Base-by-base conservation (phyloP, 768 basidiomycete genomes). In the Boletus sensibilis region DNA sequence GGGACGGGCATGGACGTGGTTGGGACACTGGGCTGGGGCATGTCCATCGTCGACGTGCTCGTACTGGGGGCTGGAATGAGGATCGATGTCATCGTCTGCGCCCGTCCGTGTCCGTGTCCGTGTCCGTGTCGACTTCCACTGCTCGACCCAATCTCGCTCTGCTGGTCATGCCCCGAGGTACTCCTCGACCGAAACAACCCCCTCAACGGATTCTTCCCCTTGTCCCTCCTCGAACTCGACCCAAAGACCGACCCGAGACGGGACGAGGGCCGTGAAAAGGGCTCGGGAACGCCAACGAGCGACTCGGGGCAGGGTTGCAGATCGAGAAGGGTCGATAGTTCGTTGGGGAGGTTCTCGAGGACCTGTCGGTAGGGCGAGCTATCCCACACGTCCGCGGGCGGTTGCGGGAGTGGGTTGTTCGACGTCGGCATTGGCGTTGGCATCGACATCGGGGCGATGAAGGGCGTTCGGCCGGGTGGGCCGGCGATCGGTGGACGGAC, bases 381-480 rank as follows among this genome's bases (percentile, higher is more conserved):
- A 13, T 80, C 76, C 68, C 85, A 87, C 9, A 90, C 52, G 64
- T 89, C 82, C 31, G 72, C 71, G 0, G 89, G 89, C 0, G 82
- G 87, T 3, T 66, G 56, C 0, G 89, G 89, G 10, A 90, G 81
- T 5, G 87, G 87, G 64, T 91, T 87, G 18, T 53, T 50, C 5
- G 52, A 40, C 39, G 23, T 27, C 11, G 50, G 50, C 11, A 46
- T 27, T 16, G 56, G 52, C 47, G 41, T 53, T 0, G 56, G 55
- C 55, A 61, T 56, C 3, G 53, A 42, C 44, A 41, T 44, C 16
- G 62, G 33, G 4, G 51, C 37, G 14, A 40, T 14, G 21, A 51
- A 52, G 4, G 64, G 64, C 1, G 59, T 66, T 31, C 60, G 52
- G 27, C 51, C 54, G 3, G 56, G n/a, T 3, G 40, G 63, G 1